Conservation (phyloP, 257 asterid species). For the Cinchona pubescens region DNA sequence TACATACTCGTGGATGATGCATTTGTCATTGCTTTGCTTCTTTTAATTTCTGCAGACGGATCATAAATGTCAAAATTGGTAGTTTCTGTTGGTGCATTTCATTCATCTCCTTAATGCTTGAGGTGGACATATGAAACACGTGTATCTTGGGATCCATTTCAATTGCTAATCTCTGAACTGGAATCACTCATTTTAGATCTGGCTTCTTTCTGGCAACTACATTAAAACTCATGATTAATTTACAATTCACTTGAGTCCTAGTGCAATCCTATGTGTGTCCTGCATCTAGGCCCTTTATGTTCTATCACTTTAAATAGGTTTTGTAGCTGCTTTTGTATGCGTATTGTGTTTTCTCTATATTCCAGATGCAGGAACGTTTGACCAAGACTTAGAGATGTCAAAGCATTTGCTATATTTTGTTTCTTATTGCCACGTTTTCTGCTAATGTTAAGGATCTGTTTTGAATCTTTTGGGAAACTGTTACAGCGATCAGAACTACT, state of each 20-base stretch:
- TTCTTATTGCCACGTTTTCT: slow-evolving; percentile 16
- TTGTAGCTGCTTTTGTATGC: slow-evolving; percentile 1
- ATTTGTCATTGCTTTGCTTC: neutral
- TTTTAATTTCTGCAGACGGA: neutral
- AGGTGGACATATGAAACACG: neutral
- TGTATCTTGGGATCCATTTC: neutral
- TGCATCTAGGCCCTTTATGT: neutral
- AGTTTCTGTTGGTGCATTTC: neutral
- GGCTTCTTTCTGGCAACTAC: neutral
- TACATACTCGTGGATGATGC: slow-evolving; percentile 13
- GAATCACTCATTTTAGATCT: neutral
- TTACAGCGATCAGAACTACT: slow-evolving; percentile 74
- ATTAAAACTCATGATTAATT: neutral
- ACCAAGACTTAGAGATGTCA: slow-evolving; percentile 17
- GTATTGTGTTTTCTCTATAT: neutral
- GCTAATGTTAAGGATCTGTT: slow-evolving; percentile 47
- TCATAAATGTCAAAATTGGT: neutral
- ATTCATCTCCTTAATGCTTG: neutral
- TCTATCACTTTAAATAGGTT: neutral
- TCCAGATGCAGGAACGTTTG: neutral
- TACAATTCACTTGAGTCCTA: neutral
- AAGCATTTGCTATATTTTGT: slow-evolving; percentile 15
- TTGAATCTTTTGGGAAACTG: slow-evolving; percentile 51
- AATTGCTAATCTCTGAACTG: neutral
- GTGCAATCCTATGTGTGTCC: neutral